Base-by-base conservation (phyloP, 305 asterid species). In the Solanum chacoense region DNA sequence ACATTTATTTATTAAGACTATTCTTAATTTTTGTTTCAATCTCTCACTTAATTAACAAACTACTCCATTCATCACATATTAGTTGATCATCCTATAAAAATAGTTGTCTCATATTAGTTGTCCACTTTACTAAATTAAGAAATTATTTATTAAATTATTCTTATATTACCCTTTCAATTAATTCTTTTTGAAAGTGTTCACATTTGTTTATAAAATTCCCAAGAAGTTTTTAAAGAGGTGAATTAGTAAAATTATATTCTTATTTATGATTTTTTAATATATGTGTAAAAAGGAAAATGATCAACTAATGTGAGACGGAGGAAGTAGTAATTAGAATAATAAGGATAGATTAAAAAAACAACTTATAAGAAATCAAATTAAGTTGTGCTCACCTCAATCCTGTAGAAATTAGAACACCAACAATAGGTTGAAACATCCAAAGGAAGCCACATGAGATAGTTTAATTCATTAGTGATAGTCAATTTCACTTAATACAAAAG, bases 331-430 rank as follows among this genome's bases (percentile, higher is more conserved):
- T 50, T 29, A 29, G 78, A 14, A 73, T 29, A 31, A 3, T 14
- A 31, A 3, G 11, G 13, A 16, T 73, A 16, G 12, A 74, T 74
- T 74, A 74, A 18, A 32, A 69, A 29, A 72, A 72, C 1, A 29
- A 73, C 38, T 8, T 28, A 29, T 72, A 72, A 72, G 24, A 73
- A 0, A 31, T 16, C 18, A 31, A 29, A 73, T 73, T 16, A 14
- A 28, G 35, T 35, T 59, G 50, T 42, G 69, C 88, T 45, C 11
- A 95, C 98, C 96, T 94, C 94, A 29, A 91, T 92, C 87, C 96
- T 95, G 90, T 40, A 40, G 59, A 78, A 37, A 35, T 20, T 75
- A 6, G 26, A 5, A 22, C 34, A 7, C 24, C 69, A 40, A 13
- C 69, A 80, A 26, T 6, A 40, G 9, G 67, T 80, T 80, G 69